Conservation (phyloP, 495 filamentous ascomycete genomes). For the Gamarada debralockiae region DNA sequence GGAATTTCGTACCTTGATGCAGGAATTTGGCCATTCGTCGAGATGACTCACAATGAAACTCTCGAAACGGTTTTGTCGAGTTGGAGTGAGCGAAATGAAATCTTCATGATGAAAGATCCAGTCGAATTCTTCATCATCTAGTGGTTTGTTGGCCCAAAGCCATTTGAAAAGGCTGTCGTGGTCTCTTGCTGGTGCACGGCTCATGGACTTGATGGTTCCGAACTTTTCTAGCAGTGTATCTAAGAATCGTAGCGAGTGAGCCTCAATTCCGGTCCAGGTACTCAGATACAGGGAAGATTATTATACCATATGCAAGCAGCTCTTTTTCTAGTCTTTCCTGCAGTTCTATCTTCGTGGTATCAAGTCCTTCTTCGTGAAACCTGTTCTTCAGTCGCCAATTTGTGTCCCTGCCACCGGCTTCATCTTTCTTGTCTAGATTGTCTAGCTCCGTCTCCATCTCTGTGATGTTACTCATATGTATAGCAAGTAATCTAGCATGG, state of each 20-base stretch:
- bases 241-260: neutral
- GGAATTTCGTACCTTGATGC: neutral
- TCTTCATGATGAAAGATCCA: constrained; percentile 7
- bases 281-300: neutral
- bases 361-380: constrained; percentile 6
- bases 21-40: constrained; percentile 5
- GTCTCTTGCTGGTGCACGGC: constrained; percentile 4
- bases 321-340: constrained; percentile 7
- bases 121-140: constrained; percentile 7
- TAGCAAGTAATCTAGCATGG: constrained; percentile 10
- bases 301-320: constrained; percentile 12
- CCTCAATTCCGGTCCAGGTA: neutral
- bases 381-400: constrained; percentile 9
- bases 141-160: constrained; percentile 3
- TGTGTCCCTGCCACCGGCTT: neutral
- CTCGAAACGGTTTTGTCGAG: constrained; percentile 2
- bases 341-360: constrained; percentile 6
- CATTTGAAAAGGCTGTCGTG: constrained; percentile 14
- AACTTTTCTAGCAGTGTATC: constrained; percentile 5
- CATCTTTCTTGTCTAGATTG: constrained; percentile 8
- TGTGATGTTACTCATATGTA: constrained; percentile 5
- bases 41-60: constrained; percentile 3
- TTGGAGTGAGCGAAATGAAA: constrained; percentile 5
- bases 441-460: neutral
- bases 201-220: constrained; percentile 1